Evolutionary conservation across 2,329 filamentous ascomycete species (phyloP), one percentile per base, ranked within the genome.

Genomic region (Colletotrichum nymphaeae): DNA sequence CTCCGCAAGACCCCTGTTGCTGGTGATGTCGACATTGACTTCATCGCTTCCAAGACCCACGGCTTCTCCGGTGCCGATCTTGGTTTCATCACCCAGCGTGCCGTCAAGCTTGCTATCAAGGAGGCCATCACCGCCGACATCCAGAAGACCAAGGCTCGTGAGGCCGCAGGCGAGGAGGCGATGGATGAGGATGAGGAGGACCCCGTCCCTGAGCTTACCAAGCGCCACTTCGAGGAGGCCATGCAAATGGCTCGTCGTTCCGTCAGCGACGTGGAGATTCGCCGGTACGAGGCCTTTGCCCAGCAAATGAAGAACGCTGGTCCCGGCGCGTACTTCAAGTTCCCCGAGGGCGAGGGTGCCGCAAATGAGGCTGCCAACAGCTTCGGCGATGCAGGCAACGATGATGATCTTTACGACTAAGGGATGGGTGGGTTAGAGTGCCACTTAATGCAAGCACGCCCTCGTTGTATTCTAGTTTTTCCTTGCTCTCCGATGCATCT

Each of bases 31-130:
- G 93, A 99, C 83, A 88, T 99, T 63, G 86, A 92, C 74, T 98
- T 92, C 89, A 98, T 99, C 82, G 96, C 97, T 67, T 93, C 93
- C 86, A 97, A 97, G 90, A 99, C 97, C 6, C 95, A 99, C 86
- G 97, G 97, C 76, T 99, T 98, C 91, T 98, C 97, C 70, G 97
- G 97, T 95, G 97, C 97, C 81, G 97, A 99, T 93, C 90, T 99
- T 83, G 97, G 97, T 76, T 99, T 98, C 88, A 95, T 99, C 82
- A 98, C 97, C 28, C 97, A 99, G 88, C 95, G 97, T 84, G 97
- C 97, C 67, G 97, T 98, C 89, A 99, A 99, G 92, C 93, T 98
- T 81, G 97, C 97, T 79, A 99, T 99, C 88, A 99, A 99, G 91
- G 93, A 99, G 88, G 92, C 96, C 35, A 99, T 99, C 79, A 88